Base-by-base conservation (phyloP, 208 protist genomes). In the Trypanosoma avium region DNA sequence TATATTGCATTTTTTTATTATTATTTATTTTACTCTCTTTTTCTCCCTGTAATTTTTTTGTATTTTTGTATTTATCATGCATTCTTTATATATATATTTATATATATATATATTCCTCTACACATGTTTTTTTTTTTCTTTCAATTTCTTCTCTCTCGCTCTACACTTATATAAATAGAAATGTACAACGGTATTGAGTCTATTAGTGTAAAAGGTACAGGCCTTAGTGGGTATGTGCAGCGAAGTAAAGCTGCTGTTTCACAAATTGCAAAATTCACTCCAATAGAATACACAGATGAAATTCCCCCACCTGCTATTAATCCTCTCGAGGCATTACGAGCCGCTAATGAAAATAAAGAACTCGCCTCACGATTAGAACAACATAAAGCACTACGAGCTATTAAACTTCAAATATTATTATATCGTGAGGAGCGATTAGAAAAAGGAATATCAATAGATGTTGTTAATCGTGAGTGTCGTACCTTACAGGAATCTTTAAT, bases 131-230 rank as follows among this genome's bases (percentile, higher is more conserved):
- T 8, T 58, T 27, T 3, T 58, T 42, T 9, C 7, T 42, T 42
- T 42, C 10, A 38, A 42, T 1, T 9, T 42, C 7, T 42, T 42
- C 17, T 38, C 8, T 58, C 53, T 58, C 12, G 2, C 43, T 42
- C 24, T 33, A 35, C 19, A 13, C n/a, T n/a, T n/a, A n/a, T n/a
- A n/a, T n/a, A n/a, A 43, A 26, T 3, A 17, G 12, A 49, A 27
- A 95, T 93, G 89, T 92, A 92, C 74, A 93, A 93, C 59, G 81
- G 81, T n/a, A 55, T 95, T 10, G 82, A 80, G 47, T 61, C 86
- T 8, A 58, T 70, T 4, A 62, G 62, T 24, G 71, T 92, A 33
- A 95, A 95, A 53, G 89, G 89, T 19, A 91, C 79, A 4, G 89
- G 89, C 5, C 75, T 92, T 13, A 95, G 89, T 50, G 89, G 89